Evolutionary conservation across 75 land plant genomes (phyloP).

Genomic region (Picea sitchensis): DNA sequence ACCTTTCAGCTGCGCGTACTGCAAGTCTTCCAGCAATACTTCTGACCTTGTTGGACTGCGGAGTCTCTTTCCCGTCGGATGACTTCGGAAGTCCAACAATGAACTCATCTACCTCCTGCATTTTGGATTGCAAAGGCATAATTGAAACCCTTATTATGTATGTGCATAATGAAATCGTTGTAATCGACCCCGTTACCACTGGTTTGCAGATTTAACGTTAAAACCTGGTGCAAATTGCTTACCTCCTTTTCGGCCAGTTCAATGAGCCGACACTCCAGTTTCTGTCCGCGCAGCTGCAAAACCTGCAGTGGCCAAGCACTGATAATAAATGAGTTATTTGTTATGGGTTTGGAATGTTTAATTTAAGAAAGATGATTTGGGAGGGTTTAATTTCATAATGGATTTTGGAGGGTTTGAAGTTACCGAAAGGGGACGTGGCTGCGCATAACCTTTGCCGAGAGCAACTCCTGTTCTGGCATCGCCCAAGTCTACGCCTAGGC

Average conservation of each 20-base stretch:
- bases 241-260: constrained; percentile 70
- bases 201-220: background rate
- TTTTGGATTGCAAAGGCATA: background rate
- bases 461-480: constrained; percentile 68
- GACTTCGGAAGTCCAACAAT: constrained; percentile 84
- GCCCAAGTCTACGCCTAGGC: constrained; percentile 73
- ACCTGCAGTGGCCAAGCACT: constrained; percentile 31
- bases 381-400: background rate
- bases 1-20: constrained; percentile 82
- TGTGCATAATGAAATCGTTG: background rate
- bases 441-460: constrained; percentile 66
- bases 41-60: constrained; percentile 85
- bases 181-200: background rate
- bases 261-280: constrained; percentile 58
- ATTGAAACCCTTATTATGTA: background rate
- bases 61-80: constrained; percentile 65
- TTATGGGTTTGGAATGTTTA: background rate
- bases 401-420: background rate
- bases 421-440: constrained; percentile 66
- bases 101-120: constrained; percentile 89
- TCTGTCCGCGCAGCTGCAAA: constrained; percentile 66
- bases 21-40: constrained; percentile 91
- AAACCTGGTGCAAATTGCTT: background rate
- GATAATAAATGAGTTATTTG: background rate
- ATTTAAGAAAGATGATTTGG: background rate